Evolutionary conservation across 2,329 filamentous ascomycete genomes (phyloP), one percentile per base, ranked within the genome.

Genomic region (Pseudopithomyces maydicus): DNA sequence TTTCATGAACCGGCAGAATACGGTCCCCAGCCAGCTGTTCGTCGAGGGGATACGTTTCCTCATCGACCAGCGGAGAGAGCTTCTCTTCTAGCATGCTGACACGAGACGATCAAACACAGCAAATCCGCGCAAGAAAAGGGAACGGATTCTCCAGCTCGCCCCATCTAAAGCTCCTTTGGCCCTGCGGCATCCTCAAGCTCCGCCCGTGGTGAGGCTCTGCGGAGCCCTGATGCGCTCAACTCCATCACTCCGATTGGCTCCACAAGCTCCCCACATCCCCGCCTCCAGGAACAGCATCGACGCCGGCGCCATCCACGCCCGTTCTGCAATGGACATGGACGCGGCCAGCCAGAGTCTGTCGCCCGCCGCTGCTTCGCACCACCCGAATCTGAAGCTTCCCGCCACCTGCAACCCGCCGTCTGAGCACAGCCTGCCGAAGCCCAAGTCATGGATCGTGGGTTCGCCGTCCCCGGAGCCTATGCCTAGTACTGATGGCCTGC

Each of bases 371-470:
- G 74, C 69, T 22, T 71, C 66, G 23, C 68, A 69, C 36, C 65
- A 71, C 44, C 64, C 79, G 11, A 80, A 77, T 59, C 78, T 87
- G 10, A 79, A 88, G 65, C 85, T 98, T 2, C 94, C 94, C 1
- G 81, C 88, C 33, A 96, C 91, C 64, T 97, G 92, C 74, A 91
- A 96, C 66, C 94, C 94, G 23, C 92, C 93, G 0, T 85, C 86
- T 17, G 84, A 88, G 11, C 83, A 84, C 45, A 88, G 89, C 55
- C 87, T 89, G 11, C 81, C 86, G 2, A 89, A 88, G 73, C 90
- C 89, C 73, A 85, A 92, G 61, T 89, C 94, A 79, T 98, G 94
- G 94, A 87, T 98, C 72, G 91, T 95, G 82, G 73, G 87, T 80
- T 22, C 44, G 35, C 35, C 22, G 35, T 23, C 35, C 29, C n/a